Evolutionary conservation across 257 asterid species (phyloP).

Genomic region (Ocimum tenuiflorum): DNA sequence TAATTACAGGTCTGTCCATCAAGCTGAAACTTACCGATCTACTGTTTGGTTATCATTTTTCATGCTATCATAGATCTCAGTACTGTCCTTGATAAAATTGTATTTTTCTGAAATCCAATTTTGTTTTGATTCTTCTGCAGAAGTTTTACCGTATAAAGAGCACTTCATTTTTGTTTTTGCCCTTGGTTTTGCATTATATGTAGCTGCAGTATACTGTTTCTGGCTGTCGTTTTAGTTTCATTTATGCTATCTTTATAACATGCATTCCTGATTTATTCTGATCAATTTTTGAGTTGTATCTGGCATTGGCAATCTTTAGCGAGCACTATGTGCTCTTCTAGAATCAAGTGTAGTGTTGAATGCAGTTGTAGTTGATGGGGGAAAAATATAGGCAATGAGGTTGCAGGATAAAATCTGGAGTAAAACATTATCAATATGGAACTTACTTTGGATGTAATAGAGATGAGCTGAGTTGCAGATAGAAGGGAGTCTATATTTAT

Average conservation of each 20-base stretch:
- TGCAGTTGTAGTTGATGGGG: not conserved
- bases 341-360: not conserved
- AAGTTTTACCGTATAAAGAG: not conserved
- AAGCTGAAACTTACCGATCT: conserved; percentile 21
- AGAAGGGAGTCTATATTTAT: too few species aligned
- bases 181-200: not conserved
- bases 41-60: not conserved
- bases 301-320: not conserved
- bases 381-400: not conserved
- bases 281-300: not conserved
- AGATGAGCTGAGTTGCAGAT: not conserved
- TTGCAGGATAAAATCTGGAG: not conserved
- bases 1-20: conserved; percentile 50
- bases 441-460: not conserved
- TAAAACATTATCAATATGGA: not conserved
- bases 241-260: not conserved
- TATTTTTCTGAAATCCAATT: not conserved
- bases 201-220: not conserved
- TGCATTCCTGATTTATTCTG: not conserved
- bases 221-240: not conserved
- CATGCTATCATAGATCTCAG: not conserved
- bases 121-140: not conserved
- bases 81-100: not conserved
- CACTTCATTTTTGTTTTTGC: not conserved
- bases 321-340: not conserved